These are phyloP conservation scores for Tympanopsis confertula DNA, from an alignment of 2,329 filamentous ascomycete species.

Conservation along the genomic window DNA sequence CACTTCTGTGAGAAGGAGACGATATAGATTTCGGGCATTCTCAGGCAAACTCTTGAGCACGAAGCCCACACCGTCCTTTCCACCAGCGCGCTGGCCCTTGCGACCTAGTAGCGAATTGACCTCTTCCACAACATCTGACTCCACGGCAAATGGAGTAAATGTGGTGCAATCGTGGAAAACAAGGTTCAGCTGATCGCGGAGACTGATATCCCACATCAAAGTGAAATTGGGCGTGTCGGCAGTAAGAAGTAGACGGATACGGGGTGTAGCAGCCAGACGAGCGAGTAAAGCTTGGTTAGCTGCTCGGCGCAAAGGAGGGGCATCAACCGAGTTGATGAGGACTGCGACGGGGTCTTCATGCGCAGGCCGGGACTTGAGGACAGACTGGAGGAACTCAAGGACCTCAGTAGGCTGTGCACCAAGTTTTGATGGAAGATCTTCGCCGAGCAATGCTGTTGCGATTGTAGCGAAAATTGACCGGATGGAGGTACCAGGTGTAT, in stretches of 20 bases:
- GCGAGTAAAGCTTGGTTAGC: constrained; percentile 41
- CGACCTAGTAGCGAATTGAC: constrained; percentile 48
- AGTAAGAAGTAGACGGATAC: constrained; percentile 44
- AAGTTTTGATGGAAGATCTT: constrained; percentile 14
- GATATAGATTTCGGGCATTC: constrained; percentile 52
- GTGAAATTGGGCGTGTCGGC: constrained; percentile 52
- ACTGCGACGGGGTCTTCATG: constrained; percentile 28
- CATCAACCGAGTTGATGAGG: constrained; percentile 52
- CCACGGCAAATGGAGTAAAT: constrained; percentile 45
- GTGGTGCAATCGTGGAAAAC: constrained; percentile 59
- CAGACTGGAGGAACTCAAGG: constrained; percentile 33
- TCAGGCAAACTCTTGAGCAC: constrained; percentile 54
- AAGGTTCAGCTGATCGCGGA: constrained; percentile 47
- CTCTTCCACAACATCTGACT: constrained; percentile 49
- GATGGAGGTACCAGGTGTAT: constrained; percentile 30
- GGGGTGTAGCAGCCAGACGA: constrained; percentile 41
- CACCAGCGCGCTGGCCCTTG: constrained; percentile 44
- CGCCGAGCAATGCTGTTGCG: constrained; percentile 30
- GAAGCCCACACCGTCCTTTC: constrained; percentile 54
- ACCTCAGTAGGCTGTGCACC: constrained; percentile 24
- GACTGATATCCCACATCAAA: constrained; percentile 48
- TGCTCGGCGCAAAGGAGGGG: constrained; percentile 40
- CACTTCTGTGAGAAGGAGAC: constrained; percentile 50
- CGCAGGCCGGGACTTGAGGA: constrained; percentile 15
- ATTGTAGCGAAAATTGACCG: constrained; percentile 37